phyloP scores from a whole-genome alignment of 768 basidiomycete species.

The Russula lepida region DNA sequence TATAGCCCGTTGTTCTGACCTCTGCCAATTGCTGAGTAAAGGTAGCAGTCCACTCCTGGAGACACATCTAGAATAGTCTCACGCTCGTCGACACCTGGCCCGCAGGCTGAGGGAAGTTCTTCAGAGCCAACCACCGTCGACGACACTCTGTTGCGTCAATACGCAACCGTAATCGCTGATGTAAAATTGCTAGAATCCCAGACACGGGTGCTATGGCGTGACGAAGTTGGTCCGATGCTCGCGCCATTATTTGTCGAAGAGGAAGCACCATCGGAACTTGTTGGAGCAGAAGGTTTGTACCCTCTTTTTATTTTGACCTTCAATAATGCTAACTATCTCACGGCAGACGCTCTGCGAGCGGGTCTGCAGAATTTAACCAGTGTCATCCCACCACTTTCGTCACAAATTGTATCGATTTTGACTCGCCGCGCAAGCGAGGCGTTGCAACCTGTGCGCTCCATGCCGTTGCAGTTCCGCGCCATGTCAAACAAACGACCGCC shows the following conservation, averaged over 20 bases:
- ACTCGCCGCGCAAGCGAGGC: conserved; percentile 78
- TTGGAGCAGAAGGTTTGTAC: conserved; percentile 44
- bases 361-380: conserved; percentile 42
- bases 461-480: conserved; percentile 86
- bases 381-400: conserved; percentile 50
- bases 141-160: conserved; percentile 57
- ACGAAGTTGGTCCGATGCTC: conserved; percentile 55
- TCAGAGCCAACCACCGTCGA: conserved; percentile 52
- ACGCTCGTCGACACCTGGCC: conserved; percentile 47
- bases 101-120: conserved; percentile 39
- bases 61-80: conserved; percentile 22
- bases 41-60: neutral
- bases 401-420: conserved; percentile 61
- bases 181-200: conserved; percentile 48
- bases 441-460: conserved; percentile 74
- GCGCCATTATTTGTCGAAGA: conserved; percentile 34
- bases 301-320: neutral
- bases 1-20: conserved; percentile 27
- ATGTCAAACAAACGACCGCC: conserved; percentile 67
- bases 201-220: conserved; percentile 53
- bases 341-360: conserved; percentile 47
- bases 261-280: conserved; percentile 25
- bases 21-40: neutral
- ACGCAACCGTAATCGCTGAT: conserved; percentile 61
- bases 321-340: neutral